Percentiles rank a stretch among this genome's conserved stretches.
Conservation (phyloP, 2,329 filamentous ascomycete genomes). For the Neofusicoccum umdonicola region DNA sequence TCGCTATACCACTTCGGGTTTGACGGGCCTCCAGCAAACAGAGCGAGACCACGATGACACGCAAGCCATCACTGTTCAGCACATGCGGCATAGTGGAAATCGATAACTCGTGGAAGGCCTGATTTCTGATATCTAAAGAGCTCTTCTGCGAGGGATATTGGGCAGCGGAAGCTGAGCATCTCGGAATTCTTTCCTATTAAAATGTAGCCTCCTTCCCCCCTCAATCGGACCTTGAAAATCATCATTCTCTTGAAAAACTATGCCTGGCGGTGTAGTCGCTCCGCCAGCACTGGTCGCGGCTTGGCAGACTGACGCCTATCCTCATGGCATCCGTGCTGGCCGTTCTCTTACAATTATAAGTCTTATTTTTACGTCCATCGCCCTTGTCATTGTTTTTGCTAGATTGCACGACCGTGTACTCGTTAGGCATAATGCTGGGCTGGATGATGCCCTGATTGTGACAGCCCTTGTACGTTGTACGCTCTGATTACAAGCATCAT, state of each 20-base stretch:
- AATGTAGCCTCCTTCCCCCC: too few species aligned
- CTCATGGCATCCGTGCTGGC: background rate
- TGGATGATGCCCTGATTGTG: background rate
- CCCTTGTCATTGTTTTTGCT: background rate
- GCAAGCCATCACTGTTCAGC: too few species aligned
- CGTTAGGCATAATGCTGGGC: background rate
- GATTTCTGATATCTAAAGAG: too few species aligned
- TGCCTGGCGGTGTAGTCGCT: background rate
- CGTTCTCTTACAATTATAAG: background rate
- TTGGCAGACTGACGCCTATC: constrained; percentile 3
- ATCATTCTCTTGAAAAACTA: background rate
- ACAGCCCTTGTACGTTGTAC: background rate
- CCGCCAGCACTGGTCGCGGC: background rate
- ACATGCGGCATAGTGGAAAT: too few species aligned
- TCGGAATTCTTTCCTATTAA: too few species aligned
- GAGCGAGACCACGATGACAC: too few species aligned
- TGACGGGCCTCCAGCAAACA: too few species aligned
- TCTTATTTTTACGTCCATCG: background rate
- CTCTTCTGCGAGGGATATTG: too few species aligned
- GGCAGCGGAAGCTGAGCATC: too few species aligned
- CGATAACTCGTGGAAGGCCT: too few species aligned
- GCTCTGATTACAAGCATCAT: background rate
- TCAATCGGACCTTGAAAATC: too few species aligned
- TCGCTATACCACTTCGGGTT: too few species aligned
- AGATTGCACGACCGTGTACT: background rate